A percentile compares a stretch with the other conserved stretches of the same genome.
These are phyloP conservation scores for Cordyceps cicadae DNA, from an alignment of 2,329 filamentous ascomycete species.

Conservation along the genomic window DNA sequence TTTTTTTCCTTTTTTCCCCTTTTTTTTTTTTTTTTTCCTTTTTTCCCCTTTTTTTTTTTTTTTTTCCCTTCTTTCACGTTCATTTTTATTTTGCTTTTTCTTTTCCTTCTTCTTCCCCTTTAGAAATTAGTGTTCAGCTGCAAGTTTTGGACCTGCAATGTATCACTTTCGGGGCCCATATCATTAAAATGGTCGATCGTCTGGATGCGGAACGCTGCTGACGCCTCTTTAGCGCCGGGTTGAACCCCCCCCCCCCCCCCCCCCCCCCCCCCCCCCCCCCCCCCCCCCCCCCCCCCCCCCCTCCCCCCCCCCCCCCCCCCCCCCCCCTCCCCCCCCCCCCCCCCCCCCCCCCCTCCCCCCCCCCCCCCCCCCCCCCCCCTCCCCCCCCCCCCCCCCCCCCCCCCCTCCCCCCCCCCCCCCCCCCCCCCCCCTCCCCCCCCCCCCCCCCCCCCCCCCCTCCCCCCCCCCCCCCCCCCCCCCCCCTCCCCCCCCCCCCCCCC, in stretches of 20 bases:
- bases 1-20: too few relatives aligned
- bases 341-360: background rate
- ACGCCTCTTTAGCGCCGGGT: conserved; percentile 2
- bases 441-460: background rate
- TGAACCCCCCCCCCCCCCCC: background rate
- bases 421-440: background rate
- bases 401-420: background rate
- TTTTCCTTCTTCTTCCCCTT: too few relatives aligned
- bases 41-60: too few relatives aligned
- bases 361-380: background rate
- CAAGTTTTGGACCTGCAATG: background rate
- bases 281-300: background rate
- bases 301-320: background rate
- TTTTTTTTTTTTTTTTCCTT: too few relatives aligned
- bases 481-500: background rate
- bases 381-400: background rate
- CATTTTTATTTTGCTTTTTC: background rate
- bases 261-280: background rate
- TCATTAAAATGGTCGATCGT: background rate
- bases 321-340: background rate
- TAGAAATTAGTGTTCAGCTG: background rate
- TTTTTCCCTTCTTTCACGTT: too few relatives aligned
- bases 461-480: background rate
- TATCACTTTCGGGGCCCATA: background rate
- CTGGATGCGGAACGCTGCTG: background rate